Evolutionary conservation across 345 rosid genomes (phyloP), one percentile per base, ranked within the genome.

Genomic region (Combretum micranthum): DNA sequence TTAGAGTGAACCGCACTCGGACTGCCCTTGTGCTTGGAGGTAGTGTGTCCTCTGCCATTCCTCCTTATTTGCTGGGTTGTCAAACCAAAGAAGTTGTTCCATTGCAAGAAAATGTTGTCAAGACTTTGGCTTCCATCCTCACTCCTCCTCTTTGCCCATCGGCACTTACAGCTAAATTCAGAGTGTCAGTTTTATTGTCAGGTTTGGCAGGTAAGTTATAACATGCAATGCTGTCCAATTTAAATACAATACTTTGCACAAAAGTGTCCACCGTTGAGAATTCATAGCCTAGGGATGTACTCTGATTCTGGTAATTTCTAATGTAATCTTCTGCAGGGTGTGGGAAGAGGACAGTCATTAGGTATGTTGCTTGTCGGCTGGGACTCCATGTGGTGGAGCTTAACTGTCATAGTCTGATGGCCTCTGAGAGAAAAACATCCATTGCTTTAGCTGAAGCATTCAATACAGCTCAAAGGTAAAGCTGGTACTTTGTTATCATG

Each of bases 21-120:
- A 93, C 97, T 25, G 97, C 99, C 57, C 94, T 93, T 65, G 96
- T 93, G 52, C 96, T 93, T 56, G 99, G 96, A 50, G 91, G 94
- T 64, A 80, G 75, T 60, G 82, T 77, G 52, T 72, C 96, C 59
- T 86, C 94, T 45, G 81, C 84, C 62, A 58, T 89, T 60, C 99
- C 96, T 42, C 96, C 97, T 2, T 86, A 83, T 68, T 51, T 82
- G 22, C 76, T 89, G 59, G 62, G 84, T 60, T 67, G 73, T 60
- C 67, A 67, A 46, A 57, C 83, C 64, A 77, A 75, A 69, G 72
- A 65, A 75, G 61, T 55, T 48, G 64, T 64, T 26, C 96, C 99
- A 16, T 69, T 83, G 60, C 99, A 89, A 60, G 77, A 64, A 63
- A 84, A 83, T 43, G 70, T 77, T 0, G 80, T 85, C 63, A 85